These are phyloP conservation scores for Rusavskia elegans DNA, from an alignment of 495 filamentous ascomycete genomes.

Conservation along the genomic window DNA sequence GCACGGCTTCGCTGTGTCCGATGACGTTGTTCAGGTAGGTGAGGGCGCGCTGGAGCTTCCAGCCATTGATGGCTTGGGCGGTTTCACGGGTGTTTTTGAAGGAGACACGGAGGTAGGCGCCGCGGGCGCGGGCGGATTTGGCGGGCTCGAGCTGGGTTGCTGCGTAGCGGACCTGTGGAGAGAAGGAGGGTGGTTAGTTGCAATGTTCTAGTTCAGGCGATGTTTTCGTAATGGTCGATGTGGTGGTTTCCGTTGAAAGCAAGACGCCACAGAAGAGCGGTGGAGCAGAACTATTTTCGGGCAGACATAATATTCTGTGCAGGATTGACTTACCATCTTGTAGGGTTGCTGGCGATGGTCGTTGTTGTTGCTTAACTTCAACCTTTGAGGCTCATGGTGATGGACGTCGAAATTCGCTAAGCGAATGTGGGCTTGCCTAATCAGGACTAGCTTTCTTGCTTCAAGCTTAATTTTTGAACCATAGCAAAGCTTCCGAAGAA, in stretches of 20 bases:
- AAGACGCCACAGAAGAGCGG: background rate
- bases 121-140: slow-evolving; percentile 93
- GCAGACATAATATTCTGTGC: no score
- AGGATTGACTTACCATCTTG: slow-evolving; percentile 36
- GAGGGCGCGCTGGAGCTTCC: slow-evolving; percentile 90
- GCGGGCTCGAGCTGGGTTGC: slow-evolving; percentile 69
- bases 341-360: slow-evolving; percentile 2
- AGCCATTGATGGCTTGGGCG: slow-evolving; percentile 96
- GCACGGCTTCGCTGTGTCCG: slow-evolving; percentile 88
- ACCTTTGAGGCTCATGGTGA: background rate
- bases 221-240: background rate
- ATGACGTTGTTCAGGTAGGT: slow-evolving; percentile 93
- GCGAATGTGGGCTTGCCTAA: slow-evolving; percentile 10
- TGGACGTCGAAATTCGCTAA: slow-evolving; percentile 7
- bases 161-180: slow-evolving; percentile 86
- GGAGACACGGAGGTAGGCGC: slow-evolving; percentile 94
- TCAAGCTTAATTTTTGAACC: no score
- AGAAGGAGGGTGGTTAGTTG: slow-evolving; percentile 7
- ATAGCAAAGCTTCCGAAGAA: no score
- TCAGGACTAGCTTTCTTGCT: slow-evolving; percentile 1
- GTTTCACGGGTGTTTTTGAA: slow-evolving; percentile 99
- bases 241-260: background rate
- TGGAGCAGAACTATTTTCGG: no score
- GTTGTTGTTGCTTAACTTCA: background rate
- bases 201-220: background rate